Base-by-base conservation (phyloP, 2,329 filamentous ascomycete species). In the Penicillium sp. region DNA sequence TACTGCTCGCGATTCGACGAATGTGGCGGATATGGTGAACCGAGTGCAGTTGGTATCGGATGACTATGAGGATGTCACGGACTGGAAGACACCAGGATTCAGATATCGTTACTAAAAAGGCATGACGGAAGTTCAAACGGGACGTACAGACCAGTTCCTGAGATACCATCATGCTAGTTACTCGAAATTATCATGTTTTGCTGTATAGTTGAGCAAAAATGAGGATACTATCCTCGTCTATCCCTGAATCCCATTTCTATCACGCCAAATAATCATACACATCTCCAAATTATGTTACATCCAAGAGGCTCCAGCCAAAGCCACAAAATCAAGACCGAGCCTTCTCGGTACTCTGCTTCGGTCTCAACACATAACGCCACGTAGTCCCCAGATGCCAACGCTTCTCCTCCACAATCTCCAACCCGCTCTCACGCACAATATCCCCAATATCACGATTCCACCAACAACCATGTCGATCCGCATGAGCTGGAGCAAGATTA, bases 71-170 rank as follows among this genome's bases (percentile, higher is more conserved):
- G 83, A 86, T 66, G 69, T 81, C 2, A 86, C 84, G 2, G 84
- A 87, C 63, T 85, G 82, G 80, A 78, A 84, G 37, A 84, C 78
- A 1, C 67, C 78, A 18, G 84, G 84, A 0, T 87, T 86, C 59
- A 78, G 83, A 40, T 87, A 87, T 69, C 78, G 84, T 29, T 62
- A 58, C 29, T 62, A 50, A 26, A 22, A 32, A 24, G 18, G 24
- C 38, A 31, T 6, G 3, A 11, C 7, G 16, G 22, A 8, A 9
- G 44, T 11, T 34, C 14, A 5, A 4, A 46, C n/a, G n/a, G 18
- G 44, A 11, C 14, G 14, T 16, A 16, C 3, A n/a, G 14, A 1
- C 14, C 14, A 16, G 5, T 22, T 32, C 5, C 10, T 20, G 18
- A 32, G 11, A 20, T 32, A 32, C 2, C 6, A 14, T 32, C 42